phyloP scores from a whole-genome alignment of 192 early-diverging fungal species.

The Coemansia javaensis region DNA sequence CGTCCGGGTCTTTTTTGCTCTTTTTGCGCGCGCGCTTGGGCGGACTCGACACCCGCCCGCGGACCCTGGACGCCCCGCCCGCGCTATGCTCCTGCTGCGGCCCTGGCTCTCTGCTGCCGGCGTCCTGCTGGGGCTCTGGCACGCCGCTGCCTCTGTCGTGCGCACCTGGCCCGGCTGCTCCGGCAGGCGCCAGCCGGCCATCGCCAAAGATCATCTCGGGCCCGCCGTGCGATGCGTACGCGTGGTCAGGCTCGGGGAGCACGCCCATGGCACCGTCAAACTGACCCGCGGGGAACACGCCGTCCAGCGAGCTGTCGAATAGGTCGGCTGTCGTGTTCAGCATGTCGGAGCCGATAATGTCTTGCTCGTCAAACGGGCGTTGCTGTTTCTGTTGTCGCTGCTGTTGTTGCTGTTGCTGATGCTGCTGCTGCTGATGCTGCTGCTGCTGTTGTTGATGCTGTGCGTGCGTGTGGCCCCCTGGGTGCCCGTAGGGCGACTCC shows the following conservation, averaged over 20 bases:
- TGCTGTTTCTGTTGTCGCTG: too few relatives aligned
- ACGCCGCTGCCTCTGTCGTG: too few relatives aligned
- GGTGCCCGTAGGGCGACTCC: too few relatives aligned
- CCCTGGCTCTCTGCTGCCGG: not conserved
- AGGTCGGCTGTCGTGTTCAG: constrained; percentile 5
- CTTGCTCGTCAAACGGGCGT: not conserved
- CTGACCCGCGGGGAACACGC: constrained; percentile 2
- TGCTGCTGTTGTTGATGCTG: too few relatives aligned
- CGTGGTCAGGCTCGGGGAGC: constrained; percentile 2
- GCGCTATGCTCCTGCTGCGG: not conserved
- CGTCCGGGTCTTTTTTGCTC: constrained; percentile 63
- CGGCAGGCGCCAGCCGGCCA: too few relatives aligned
- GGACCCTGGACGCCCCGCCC: constrained; percentile 3
- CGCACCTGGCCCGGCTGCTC: too few relatives aligned
- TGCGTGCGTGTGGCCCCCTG: constrained; percentile 1
- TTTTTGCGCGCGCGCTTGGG: constrained; percentile 58
- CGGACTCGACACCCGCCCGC: constrained; percentile 30
- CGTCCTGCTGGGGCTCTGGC: too few relatives aligned
- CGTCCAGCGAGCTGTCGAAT: constrained; percentile 14
- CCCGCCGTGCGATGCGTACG: not conserved
- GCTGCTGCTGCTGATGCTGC: too few relatives aligned
- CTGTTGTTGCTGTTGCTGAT: too few relatives aligned
- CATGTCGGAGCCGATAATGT: constrained; percentile 1
- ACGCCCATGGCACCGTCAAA: not conserved
- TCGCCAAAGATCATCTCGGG: constrained; percentile 18